These are phyloP conservation scores for Barnettozyma botsteinii DNA, from an alignment of 805 yeast species.

Conservation along the genomic window DNA sequence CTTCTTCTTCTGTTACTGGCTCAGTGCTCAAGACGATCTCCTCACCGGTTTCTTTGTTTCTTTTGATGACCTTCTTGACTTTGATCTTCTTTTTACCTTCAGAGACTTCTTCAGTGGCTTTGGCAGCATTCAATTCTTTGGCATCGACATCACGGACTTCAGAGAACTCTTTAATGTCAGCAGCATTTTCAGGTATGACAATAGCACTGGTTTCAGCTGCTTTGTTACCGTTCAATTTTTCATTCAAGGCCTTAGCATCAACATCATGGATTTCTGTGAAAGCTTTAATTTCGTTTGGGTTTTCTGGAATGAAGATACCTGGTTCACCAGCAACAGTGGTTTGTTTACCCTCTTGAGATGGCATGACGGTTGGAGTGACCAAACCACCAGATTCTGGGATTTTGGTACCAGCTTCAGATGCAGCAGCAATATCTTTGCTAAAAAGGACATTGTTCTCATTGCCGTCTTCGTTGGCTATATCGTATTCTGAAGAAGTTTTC, in stretches of 20 bases:
- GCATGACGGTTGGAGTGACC: slow-evolving; percentile 32
- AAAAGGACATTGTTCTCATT: slow-evolving; percentile 34
- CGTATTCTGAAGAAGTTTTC: slow-evolving; percentile 38
- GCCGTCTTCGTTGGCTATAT: slow-evolving; percentile 35
- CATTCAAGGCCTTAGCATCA: slow-evolving; percentile 46
- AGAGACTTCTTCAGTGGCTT: no score
- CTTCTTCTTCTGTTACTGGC: slow-evolving; percentile 21
- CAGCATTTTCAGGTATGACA: slow-evolving; percentile 8
- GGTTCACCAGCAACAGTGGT: slow-evolving; percentile 54
- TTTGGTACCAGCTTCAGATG: slow-evolving; percentile 12
- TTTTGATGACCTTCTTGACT: slow-evolving; percentile 34
- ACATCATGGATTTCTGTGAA: slow-evolving; percentile 45
- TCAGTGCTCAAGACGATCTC: slow-evolving; percentile 30
- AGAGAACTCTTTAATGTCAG: neutral
- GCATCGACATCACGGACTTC: slow-evolving; percentile 11
- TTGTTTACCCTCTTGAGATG: slow-evolving; percentile 34
- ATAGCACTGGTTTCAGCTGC: slow-evolving; percentile 46
- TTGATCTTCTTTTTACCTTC: slow-evolving; percentile 24
- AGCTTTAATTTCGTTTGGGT: slow-evolving; percentile 53
- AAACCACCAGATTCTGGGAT: slow-evolving; percentile 48
- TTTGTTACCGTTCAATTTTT: slow-evolving; percentile 12
- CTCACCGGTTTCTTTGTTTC: slow-evolving; percentile 37
- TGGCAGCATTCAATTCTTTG: slow-evolving; percentile 23
- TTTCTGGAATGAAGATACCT: slow-evolving; percentile 57
- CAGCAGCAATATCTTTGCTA: slow-evolving; percentile 18